Base-by-base conservation (phyloP, 2,329 filamentous ascomycete species). In the Fusarium setosum region DNA sequence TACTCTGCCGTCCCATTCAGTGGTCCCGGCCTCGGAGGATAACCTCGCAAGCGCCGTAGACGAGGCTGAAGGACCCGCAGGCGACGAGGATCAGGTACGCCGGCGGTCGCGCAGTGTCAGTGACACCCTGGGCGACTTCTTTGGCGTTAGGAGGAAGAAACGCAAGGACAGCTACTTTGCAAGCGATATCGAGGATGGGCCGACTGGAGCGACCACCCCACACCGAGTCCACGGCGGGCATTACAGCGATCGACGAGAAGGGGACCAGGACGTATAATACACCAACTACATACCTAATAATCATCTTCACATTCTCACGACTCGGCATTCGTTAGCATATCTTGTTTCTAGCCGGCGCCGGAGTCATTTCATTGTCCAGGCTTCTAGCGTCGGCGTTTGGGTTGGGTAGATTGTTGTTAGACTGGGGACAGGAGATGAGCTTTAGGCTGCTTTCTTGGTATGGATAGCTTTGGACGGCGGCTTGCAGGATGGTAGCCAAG, bases 71-170 rank as follows among this genome's bases (percentile, higher is more conserved):
- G 63, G 59, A 24, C 55, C 51, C 38, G 51, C 48, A 35, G 44
- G 48, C 13, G 61, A 65, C 21, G 56, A 56, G 6, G 69, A 71
- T 41, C 37, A 63, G 24, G 57, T 63, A n/a, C 73, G 73, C 15
- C 72, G 71, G 35, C 73, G 77, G 26, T 74, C 79, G 8, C 74
- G 78, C 32, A 82, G 80, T 60, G 69, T 82, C 31, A 81, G 80
- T 65, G 80, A 81, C 41, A 77, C 79, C 4, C 66, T 82, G 12
- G 78, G 78, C 8, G 76, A 76, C 24, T 75, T 82, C 38, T 82
- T 82, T 66, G 72, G 75, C 32, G 69, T 77, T 5, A 75, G 69
- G 50, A 73, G 71, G 55, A 77, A 78, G 61, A 76, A 70, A 58
- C 68, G 65, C 44, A 70, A 66, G 26, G 71, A 73, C 41, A 59